Percentiles rank a stretch among this genome's conserved stretches.
These are phyloP conservation scores for Aspergillus viridinutans DNA, from an alignment of 2,329 filamentous ascomycete genomes.

Conservation along the genomic window DNA sequence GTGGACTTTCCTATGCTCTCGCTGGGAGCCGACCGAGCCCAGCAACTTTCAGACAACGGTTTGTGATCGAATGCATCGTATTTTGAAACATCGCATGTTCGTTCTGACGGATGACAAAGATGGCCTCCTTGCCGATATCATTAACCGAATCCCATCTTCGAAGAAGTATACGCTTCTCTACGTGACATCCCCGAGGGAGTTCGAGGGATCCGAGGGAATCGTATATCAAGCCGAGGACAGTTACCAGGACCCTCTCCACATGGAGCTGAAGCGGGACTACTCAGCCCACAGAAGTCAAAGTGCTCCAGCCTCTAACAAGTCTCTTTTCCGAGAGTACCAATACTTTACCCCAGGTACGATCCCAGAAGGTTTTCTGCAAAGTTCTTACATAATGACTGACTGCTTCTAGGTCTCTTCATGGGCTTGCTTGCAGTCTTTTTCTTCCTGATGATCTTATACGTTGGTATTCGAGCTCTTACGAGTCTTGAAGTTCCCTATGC, in stretches of 20 bases:
- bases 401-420: constrained; percentile 75
- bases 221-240: constrained; percentile 63
- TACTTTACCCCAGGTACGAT: constrained; percentile 80
- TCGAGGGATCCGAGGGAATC: constrained; percentile 24
- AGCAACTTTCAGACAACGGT: constrained; percentile 44
- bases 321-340: constrained; percentile 82
- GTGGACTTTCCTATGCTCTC: constrained; percentile 44
- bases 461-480: constrained; percentile 70
- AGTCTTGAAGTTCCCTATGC: constrained; percentile 88
- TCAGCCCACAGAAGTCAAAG: constrained; percentile 28
- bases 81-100: not conserved
- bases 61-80: constrained; percentile 12
- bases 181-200: constrained; percentile 56
- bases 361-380: not conserved
- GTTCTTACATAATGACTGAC: constrained; percentile 1
- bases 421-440: constrained; percentile 66
- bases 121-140: constrained; percentile 45
- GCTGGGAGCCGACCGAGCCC: constrained; percentile 29
- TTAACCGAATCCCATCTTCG: constrained; percentile 44
- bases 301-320: constrained; percentile 36
- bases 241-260: constrained; percentile 57
- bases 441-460: constrained; percentile 71
- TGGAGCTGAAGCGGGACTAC: constrained; percentile 69
- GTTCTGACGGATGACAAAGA: constrained; percentile 28
- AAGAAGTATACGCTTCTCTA: constrained; percentile 72